Evolutionary conservation across 345 rosid genomes (phyloP), one percentile per base, ranked within the genome.

Genomic region (Conringia planisiliqua): DNA sequence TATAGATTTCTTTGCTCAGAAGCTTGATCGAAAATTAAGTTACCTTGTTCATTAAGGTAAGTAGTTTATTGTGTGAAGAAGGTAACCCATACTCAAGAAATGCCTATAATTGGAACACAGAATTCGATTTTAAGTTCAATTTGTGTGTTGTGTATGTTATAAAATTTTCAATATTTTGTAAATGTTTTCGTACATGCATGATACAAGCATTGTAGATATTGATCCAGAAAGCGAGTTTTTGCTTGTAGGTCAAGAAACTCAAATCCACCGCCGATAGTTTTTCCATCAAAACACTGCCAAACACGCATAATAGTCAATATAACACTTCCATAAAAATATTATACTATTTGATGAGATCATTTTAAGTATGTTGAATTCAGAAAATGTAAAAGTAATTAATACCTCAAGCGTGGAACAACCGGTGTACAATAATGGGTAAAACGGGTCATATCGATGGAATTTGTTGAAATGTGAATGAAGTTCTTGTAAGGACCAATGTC

Each of bases 211-310:
- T 93, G 83, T 89, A 93, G 82, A 88, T 79, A 42, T 93, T 90
- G 79, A 93, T 88, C 97, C 97, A 90, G 83, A 93, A 93, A 42
- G 98, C 96, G 5, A 93, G 84, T 88, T 90, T 93, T 85, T 93
- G 97, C 88, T 90, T 90, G 80, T 90, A 85, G 66, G 89, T 86
- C 83, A 90, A 78, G 83, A 84, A 86, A 68, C 86, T 80, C 77
- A 90, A 80, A 68, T 90, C 93, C 10, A 85, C 90, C 48, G 76
- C 84, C 44, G 90, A 80, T 68, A 93, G 61, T 76, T 82, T 86
- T 43, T 77, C 73, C 87, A 89, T 67, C 83, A 93, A 70, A 70
- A 40, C 84, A 84, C 98, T 92, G 87, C 33, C 72, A 82, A 40
- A 66, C 35, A 73, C 32, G 48, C 33, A 62, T 24, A 62, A 55